Base-by-base conservation (phyloP, 2,329 filamentous ascomycete genomes). In the Teratosphaeria viscida region DNA sequence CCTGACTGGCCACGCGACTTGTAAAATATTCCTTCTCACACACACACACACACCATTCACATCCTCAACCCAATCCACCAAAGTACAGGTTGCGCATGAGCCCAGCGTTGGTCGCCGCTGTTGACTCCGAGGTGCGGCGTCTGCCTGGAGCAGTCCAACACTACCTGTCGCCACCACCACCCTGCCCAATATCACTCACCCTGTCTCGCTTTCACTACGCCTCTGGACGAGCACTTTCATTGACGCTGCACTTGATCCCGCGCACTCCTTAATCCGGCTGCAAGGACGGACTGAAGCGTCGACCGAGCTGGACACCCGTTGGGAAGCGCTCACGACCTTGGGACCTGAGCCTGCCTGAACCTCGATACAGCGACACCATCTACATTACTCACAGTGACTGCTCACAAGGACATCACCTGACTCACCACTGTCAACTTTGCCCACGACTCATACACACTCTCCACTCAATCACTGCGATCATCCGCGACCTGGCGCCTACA, bases 401-500 rank as follows among this genome's bases (percentile, higher is more conserved):
- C 43, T 59, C 37, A 39, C 34, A 55, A 52, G 55, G n/a, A 57
- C 63, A 56, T 34, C 37, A 58, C 52, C 53, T 59, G 34, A 59
- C 54, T 49, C 43, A 43, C 39, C 55, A n/a, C 57, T 58, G 32
- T 55, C 34, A 29, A 53, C 32, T 55, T 55, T 43, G 47, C 19
- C 54, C 14, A 43, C 56, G 23, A 52, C 32, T 52, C 16, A 37
- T 29, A 61, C 58, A 37, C 39, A 61, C 58, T 63, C 60, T 63
- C 61, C 61, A 59, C 62, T 62, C 65, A 64, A 62, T 61, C 64
- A 65, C 61, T 61, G 37, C 37, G 16, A 43, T 64, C 59, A 62
- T 47, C 29, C 58, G 62, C 52, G 59, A 54, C 14, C 55, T 60
- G 62, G 57, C 60, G 58, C 54, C 59, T 54, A 60, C 37, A 32